phyloP scores from a whole-genome alignment of 2,329 filamentous ascomycete species.

The Paramyrothecium sp. region DNA sequence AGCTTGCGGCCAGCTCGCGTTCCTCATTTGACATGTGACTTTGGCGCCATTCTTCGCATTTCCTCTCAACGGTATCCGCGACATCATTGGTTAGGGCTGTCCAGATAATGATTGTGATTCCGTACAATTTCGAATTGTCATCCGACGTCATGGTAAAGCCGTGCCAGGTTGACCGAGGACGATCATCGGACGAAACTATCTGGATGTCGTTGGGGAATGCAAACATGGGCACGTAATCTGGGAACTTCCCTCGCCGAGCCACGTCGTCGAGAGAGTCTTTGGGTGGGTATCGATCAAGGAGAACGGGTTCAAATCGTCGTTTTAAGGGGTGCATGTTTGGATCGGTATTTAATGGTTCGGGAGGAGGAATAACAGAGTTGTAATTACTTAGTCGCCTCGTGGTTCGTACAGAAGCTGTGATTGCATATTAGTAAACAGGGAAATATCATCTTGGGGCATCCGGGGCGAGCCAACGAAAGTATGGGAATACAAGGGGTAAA shows the following conservation, averaged over 20 bases:
- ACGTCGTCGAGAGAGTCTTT: slow-evolving; percentile 78
- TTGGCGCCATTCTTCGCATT: slow-evolving; percentile 83
- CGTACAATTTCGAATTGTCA: slow-evolving; percentile 89
- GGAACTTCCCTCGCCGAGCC: slow-evolving; percentile 79
- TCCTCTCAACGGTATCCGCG: slow-evolving; percentile 78
- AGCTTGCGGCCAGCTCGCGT: slow-evolving; percentile 84
- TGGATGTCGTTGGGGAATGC: slow-evolving; percentile 98
- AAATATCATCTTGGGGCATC: slow-evolving; percentile 6
- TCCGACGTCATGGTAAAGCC: slow-evolving; percentile 97
- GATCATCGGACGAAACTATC: slow-evolving; percentile 91
- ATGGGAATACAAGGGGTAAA: neutral
- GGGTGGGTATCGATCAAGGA: slow-evolving; percentile 90
- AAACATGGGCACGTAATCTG: slow-evolving; percentile 99
- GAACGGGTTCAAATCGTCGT: slow-evolving; percentile 90
- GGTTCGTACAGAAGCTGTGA: slow-evolving; percentile 64
- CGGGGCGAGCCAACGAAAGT: neutral
- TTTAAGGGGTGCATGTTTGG: slow-evolving; percentile 95
- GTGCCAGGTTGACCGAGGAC: slow-evolving; percentile 96
- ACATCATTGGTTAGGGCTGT: slow-evolving; percentile 78
- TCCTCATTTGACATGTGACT: slow-evolving; percentile 88
- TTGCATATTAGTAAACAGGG: slow-evolving; percentile 23
- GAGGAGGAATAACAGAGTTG: slow-evolving; percentile 93
- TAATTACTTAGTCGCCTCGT: slow-evolving; percentile 92
- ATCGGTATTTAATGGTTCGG: slow-evolving; percentile 84
- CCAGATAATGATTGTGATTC: slow-evolving; percentile 90